Conservation (phyloP, 1,284 basidiomycete species). For the Cystobasidium pallidum region DNA sequence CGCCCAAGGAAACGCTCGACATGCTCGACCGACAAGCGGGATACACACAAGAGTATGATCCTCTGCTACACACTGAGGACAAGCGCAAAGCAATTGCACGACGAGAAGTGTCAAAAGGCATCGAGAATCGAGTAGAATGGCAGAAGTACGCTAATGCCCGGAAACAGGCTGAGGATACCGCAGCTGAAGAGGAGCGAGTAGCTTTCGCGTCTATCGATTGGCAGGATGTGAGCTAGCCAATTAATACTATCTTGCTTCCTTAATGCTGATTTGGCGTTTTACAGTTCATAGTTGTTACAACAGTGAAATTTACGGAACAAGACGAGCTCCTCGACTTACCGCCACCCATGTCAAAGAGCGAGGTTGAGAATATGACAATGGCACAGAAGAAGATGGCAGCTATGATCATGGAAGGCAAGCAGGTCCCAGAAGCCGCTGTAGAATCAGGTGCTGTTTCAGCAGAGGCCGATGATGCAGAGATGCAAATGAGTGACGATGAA, state of each 20-base stretch:
- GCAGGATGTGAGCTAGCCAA: slow-evolving; percentile 68
- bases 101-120: slow-evolving; percentile 78
- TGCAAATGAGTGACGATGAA: slow-evolving; percentile 72
- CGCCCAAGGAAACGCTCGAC: slow-evolving; percentile 73
- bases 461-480: slow-evolving; percentile 72
- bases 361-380: slow-evolving; percentile 93
- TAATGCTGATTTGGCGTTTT: background rate
- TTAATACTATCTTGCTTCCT: background rate
- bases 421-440: slow-evolving; percentile 59
- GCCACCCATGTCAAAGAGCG: slow-evolving; percentile 89
- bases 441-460: slow-evolving; percentile 76
- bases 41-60: slow-evolving; percentile 56
- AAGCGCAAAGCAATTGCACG: slow-evolving; percentile 60
- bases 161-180: slow-evolving; percentile 82
- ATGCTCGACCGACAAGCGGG: slow-evolving; percentile 60
- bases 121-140: slow-evolving; percentile 82
- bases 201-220: slow-evolving; percentile 98
- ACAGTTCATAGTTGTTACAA: slow-evolving; percentile 92
- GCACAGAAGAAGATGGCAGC: slow-evolving; percentile 98
- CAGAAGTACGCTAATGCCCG: slow-evolving; percentile 79
- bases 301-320: slow-evolving; percentile 93
- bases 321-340: slow-evolving; percentile 91
- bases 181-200: slow-evolving; percentile 82
- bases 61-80: slow-evolving; percentile 61
- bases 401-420: slow-evolving; percentile 90